phyloP scores from a whole-genome alignment of 2,329 filamentous ascomycete genomes.

The Aspergillus sp. region DNA sequence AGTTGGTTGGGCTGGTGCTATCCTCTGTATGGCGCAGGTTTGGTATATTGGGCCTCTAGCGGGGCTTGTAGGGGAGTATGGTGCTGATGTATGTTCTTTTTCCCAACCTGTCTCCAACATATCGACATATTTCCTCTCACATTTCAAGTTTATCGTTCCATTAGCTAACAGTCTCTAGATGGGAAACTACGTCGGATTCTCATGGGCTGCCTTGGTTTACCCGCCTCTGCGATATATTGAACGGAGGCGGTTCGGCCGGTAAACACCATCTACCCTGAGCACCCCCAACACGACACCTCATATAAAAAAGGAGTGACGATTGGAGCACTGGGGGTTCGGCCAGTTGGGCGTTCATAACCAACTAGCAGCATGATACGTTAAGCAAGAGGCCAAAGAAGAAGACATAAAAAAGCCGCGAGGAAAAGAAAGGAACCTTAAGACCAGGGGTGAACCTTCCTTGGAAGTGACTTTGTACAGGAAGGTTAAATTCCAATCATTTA shows the following conservation, averaged over 20 bases:
- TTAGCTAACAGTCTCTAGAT: constrained; percentile 35
- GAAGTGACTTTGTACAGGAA: too few species aligned
- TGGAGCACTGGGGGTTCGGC: too few species aligned
- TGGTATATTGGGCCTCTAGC: constrained; percentile 69
- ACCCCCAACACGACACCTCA: neutral
- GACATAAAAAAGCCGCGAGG: too few species aligned
- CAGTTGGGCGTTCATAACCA: too few species aligned
- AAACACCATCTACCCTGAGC: neutral
- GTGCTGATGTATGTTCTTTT: constrained; percentile 52
- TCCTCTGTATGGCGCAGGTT: constrained; percentile 68
- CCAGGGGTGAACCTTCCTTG: too few species aligned
- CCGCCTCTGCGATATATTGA: constrained; percentile 55
- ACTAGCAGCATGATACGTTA: too few species aligned
- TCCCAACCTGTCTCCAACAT: neutral
- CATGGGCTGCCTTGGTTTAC: constrained; percentile 59
- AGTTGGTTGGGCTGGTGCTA: constrained; percentile 64
- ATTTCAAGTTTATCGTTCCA: neutral
- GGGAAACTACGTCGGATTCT: constrained; percentile 61
- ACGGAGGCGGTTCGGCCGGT: constrained; percentile 51
- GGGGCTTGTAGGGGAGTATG: constrained; percentile 55
- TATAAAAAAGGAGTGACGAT: too few species aligned
- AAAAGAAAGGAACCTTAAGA: too few species aligned
- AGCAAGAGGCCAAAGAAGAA: too few species aligned
- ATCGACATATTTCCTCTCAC: too few species aligned
- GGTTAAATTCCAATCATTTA: too few species aligned